These are phyloP conservation scores for Entomortierella chlamydospora DNA, from an alignment of 192 early-diverging fungal species.

Conservation along the genomic window DNA sequence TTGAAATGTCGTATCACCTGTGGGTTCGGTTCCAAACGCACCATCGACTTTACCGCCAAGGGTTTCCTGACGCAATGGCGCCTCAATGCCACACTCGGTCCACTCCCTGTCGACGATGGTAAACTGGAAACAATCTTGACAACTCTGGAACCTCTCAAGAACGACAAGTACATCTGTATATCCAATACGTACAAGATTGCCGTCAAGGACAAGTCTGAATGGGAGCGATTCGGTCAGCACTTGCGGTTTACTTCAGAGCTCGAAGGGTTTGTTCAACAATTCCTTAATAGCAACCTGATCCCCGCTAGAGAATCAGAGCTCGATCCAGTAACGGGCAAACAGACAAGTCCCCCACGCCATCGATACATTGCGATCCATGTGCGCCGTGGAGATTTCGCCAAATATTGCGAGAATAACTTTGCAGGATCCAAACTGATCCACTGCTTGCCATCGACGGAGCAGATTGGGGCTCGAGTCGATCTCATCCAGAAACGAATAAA, in stretches of 20 bases:
- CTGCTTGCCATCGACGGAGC: slow-evolving; percentile 22
- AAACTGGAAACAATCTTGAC: slow-evolving; percentile 13
- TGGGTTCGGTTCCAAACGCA: slow-evolving; percentile 21
- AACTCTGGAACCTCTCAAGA: neutral
- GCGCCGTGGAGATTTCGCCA: slow-evolving; percentile 32
- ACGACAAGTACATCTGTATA: slow-evolving; percentile 24
- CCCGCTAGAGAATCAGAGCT: neutral
- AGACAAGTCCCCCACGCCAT: neutral
- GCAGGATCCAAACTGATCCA: slow-evolving; percentile 10
- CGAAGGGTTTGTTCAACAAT: slow-evolving; percentile 16
- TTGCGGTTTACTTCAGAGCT: slow-evolving; percentile 25
- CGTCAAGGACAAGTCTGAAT: slow-evolving; percentile 29
- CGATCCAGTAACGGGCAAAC: neutral
- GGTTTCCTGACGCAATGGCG: slow-evolving; percentile 35
- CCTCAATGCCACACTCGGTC: slow-evolving; percentile 2
- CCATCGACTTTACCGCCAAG: slow-evolving; percentile 29
- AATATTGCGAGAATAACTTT: slow-evolving; percentile 23
- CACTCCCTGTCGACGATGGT: slow-evolving; percentile 1
- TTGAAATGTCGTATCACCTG: slow-evolving; percentile 27
- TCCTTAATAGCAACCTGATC: slow-evolving; percentile 8
- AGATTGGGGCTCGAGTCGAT: slow-evolving; percentile 16
- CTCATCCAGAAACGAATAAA: slow-evolving; percentile 1
- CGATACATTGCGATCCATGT: slow-evolving; percentile 26
- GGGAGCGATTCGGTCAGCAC: slow-evolving; percentile 40
- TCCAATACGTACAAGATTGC: slow-evolving; percentile 35